These are phyloP conservation scores for Pseudoneurospora amorphoporcata DNA, from an alignment of 495 filamentous ascomycete genomes.

Conservation along the genomic window DNA sequence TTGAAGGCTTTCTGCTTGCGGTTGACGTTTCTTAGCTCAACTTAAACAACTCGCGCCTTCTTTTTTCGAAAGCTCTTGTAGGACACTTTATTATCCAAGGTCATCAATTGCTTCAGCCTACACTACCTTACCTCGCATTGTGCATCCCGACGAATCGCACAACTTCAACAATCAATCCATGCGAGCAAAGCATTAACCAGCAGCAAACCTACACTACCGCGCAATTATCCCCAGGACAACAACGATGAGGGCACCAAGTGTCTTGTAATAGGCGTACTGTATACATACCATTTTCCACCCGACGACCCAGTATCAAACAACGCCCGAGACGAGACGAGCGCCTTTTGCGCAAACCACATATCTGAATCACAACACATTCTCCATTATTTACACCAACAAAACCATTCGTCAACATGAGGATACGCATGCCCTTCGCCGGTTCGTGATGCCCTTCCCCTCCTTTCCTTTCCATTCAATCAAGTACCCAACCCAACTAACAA, in stretches of 20 bases:
- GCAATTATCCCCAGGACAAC: background rate
- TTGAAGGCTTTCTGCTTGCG: background rate
- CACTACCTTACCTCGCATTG: background rate
- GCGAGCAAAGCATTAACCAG: background rate
- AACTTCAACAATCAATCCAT: background rate
- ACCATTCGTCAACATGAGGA: constrained; percentile 43
- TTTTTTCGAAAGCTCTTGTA: background rate
- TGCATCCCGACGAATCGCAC: background rate
- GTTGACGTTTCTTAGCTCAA: background rate
- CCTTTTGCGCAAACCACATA: background rate
- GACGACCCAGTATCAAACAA: background rate
- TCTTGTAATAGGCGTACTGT: background rate
- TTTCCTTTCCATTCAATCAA: background rate
- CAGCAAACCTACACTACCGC: background rate
- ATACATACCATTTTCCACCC: background rate
- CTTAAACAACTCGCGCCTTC: background rate
- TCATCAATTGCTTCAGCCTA: background rate
- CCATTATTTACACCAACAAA: background rate
- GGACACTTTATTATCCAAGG: background rate
- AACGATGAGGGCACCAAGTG: background rate
- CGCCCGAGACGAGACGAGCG: background rate
- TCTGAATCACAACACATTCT: background rate
- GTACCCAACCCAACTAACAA: constrained; percentile 1
- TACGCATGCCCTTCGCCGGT: constrained; percentile 69
- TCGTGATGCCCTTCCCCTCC: constrained; percentile 7